Conservation (phyloP, 2,329 filamentous ascomycete genomes). For the Botrytis byssoidea region DNA sequence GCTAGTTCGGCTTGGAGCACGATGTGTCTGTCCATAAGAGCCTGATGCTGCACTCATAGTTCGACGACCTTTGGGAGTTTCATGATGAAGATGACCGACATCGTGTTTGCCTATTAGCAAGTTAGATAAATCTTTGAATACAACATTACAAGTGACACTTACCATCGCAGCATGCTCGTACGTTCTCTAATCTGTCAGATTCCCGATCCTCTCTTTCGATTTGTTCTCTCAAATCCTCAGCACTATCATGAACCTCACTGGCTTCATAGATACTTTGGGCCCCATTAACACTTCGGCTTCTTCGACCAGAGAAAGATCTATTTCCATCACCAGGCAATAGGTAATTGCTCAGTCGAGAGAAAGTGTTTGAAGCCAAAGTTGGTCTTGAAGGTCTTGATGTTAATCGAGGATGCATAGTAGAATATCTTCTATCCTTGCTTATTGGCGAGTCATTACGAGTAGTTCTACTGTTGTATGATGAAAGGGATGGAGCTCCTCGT, state of each 20-base stretch:
- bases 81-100: slow-evolving; percentile 58
- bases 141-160: slow-evolving; percentile 44
- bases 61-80: slow-evolving; percentile 45
- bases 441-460: slow-evolving; percentile 64
- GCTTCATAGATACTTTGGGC: slow-evolving; percentile 50
- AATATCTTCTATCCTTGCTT: slow-evolving; percentile 26
- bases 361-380: slow-evolving; percentile 44
- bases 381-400: slow-evolving; percentile 33
- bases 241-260: slow-evolving; percentile 68
- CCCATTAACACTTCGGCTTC: slow-evolving; percentile 48
- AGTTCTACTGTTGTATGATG: slow-evolving; percentile 76
- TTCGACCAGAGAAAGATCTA: slow-evolving; percentile 52
- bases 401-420: slow-evolving; percentile 26
- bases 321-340: slow-evolving; percentile 45
- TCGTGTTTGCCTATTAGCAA: slow-evolving; percentile 66
- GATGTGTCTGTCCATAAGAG: slow-evolving; percentile 21
- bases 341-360: slow-evolving; percentile 60
- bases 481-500: slow-evolving; percentile 63
- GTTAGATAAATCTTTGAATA: slow-evolving; percentile 27
- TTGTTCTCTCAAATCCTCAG: slow-evolving; percentile 77
- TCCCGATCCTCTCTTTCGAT: slow-evolving; percentile 78
- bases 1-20: slow-evolving; percentile 28
- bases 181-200: slow-evolving; percentile 83
- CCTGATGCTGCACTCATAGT: slow-evolving; percentile 27
- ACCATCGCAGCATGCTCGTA: slow-evolving; percentile 97